phyloP scores from a whole-genome alignment of 2,329 filamentous ascomycete species.

The Paecilomyces sp. region DNA sequence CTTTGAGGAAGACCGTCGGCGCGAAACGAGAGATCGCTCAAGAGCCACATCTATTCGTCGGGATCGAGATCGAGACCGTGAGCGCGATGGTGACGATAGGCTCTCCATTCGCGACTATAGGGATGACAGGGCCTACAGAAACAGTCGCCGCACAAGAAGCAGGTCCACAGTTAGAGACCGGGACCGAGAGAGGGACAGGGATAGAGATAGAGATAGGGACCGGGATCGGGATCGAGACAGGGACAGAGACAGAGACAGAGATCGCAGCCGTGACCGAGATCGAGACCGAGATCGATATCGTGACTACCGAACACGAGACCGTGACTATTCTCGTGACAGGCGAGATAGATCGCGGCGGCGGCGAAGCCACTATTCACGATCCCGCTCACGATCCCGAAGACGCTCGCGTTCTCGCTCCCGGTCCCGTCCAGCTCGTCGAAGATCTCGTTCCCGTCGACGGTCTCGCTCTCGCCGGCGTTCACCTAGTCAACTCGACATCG shows the following conservation, averaged over 20 bases:
- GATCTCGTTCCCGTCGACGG: constrained; percentile 26
- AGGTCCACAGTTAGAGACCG: constrained; percentile 20
- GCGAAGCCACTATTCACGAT: constrained; percentile 13
- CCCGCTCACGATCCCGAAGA: constrained; percentile 9
- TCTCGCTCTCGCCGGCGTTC: constrained; percentile 21
- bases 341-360: neutral
- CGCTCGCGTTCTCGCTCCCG: constrained; percentile 14
- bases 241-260: constrained; percentile 14
- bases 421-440: constrained; percentile 12
- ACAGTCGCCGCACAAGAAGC: constrained; percentile 27
- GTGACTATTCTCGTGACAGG: neutral
- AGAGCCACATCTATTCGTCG: constrained; percentile 22
- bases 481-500: constrained; percentile 31
- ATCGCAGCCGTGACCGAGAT: constrained; percentile 15
- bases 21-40: constrained; percentile 14
- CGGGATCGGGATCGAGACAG: constrained; percentile 6
- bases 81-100: constrained; percentile 24
- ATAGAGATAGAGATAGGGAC: constrained; percentile 13
- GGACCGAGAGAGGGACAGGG: constrained; percentile 19
- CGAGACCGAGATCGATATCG: constrained; percentile 6
- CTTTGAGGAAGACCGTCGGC: constrained; percentile 23
- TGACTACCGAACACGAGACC: neutral
- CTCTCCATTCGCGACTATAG: constrained; percentile 23
- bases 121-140: constrained; percentile 22
- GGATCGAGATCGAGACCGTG: constrained; percentile 17